phyloP scores from a whole-genome alignment of 495 filamentous ascomycete genomes.

The Podospora pseudoanserina region DNA sequence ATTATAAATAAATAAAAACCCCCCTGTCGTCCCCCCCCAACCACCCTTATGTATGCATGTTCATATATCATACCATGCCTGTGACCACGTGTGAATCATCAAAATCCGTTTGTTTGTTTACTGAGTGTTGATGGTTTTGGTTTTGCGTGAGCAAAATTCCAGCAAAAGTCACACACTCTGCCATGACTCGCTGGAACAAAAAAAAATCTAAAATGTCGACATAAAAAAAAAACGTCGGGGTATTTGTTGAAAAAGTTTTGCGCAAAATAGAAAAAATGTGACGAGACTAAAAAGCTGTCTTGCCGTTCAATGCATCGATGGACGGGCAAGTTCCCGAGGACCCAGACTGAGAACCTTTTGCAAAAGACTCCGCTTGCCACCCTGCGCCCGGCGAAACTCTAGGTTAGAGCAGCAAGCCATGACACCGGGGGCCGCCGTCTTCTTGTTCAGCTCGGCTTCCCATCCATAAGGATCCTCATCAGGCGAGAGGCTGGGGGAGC shows the following conservation, averaged over 20 bases:
- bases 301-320: slow-evolving; percentile 1
- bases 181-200: background rate
- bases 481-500: slow-evolving; percentile 20
- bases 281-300: background rate
- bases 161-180: background rate
- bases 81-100: background rate
- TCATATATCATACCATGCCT: background rate
- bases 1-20: too few species aligned
- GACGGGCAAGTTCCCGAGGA: slow-evolving; percentile 12
- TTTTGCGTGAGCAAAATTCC: background rate
- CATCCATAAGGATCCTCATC: slow-evolving; percentile 47
- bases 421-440: slow-evolving; percentile 1
- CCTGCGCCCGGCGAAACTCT: slow-evolving; percentile 29
- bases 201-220: background rate
- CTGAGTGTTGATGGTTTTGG: background rate
- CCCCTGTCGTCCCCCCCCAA: too few species aligned
- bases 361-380: slow-evolving; percentile 39
- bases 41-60: background rate
- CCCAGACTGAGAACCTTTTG: slow-evolving; percentile 41
- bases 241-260: slow-evolving; percentile 6
- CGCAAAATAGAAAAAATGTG: slow-evolving; percentile 6
- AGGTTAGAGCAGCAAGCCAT: slow-evolving; percentile 13
- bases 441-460: slow-evolving; percentile 42
- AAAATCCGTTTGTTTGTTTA: background rate
- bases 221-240: background rate